Conservation (phyloP, 306 rosid species). For the Sphenostylis stenocarpa region DNA sequence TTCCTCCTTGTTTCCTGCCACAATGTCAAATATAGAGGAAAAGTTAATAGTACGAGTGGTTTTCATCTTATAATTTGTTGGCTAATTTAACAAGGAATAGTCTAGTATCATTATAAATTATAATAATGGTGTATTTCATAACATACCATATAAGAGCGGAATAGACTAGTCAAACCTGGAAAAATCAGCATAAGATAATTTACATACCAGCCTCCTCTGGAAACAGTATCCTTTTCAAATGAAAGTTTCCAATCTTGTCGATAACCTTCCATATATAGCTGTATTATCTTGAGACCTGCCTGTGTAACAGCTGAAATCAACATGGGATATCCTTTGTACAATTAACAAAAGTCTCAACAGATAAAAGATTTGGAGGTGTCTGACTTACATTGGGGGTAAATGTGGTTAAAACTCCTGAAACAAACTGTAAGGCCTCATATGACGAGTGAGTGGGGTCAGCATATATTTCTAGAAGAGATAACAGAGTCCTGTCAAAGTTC, state of each 20-base stretch:
- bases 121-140: neutral
- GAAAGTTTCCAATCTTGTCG: conserved; percentile 96
- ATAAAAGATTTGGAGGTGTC: neutral
- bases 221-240: conserved; percentile 70
- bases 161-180: neutral
- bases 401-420: conserved; percentile 72
- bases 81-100: neutral
- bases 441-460: conserved; percentile 83
- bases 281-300: conserved; percentile 89
- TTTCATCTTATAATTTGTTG: neutral
- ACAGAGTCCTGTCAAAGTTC: conserved; percentile 29
- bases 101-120: neutral
- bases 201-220: conserved; percentile 84
- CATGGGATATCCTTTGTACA: neutral
- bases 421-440: conserved; percentile 76
- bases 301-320: conserved; percentile 40
- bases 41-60: neutral
- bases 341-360: conserved; percentile 13
- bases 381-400: conserved; percentile 83
- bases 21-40: conserved; percentile 10
- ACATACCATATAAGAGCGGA: neutral
- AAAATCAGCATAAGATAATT: conserved; percentile 6
- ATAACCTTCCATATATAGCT: conserved; percentile 84
- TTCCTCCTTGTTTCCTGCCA: conserved; percentile 94
- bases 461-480: conserved; percentile 69